phyloP scores from a whole-genome alignment of 305 asterid genomes.

The Euphrasia arctica region DNA sequence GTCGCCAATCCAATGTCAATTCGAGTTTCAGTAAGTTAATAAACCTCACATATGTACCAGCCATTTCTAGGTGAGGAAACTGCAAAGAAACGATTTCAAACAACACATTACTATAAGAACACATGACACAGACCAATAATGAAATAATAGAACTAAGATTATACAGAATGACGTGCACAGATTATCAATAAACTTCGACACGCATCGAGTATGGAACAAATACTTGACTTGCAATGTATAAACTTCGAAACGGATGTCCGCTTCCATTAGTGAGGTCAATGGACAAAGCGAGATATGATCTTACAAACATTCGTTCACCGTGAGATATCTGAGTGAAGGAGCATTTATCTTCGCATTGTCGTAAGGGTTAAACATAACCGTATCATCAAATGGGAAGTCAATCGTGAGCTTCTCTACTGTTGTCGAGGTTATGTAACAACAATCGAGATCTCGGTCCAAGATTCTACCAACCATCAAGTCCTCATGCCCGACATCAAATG shows the following conservation, averaged over 20 bases:
- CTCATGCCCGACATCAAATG: background rate
- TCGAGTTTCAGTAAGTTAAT: slow-evolving; percentile 3
- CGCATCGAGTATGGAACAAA: background rate
- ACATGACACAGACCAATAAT: background rate
- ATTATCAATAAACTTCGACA: slow-evolving; percentile 10
- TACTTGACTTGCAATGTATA: background rate
- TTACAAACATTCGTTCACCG: background rate
- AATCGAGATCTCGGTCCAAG: background rate
- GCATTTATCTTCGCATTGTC: slow-evolving; percentile 10
- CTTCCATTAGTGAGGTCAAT: slow-evolving; percentile 12
- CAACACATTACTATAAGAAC: background rate
- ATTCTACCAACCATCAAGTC: background rate
- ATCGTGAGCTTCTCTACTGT: background rate
- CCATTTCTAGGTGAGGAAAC: background rate
- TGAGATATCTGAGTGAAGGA: slow-evolving; percentile 14
- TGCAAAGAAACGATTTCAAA: background rate
- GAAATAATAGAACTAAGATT: background rate
- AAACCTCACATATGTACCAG: background rate
- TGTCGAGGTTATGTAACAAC: background rate
- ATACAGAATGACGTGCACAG: background rate
- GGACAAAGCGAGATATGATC: background rate
- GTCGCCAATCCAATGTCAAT: slow-evolving; percentile 22
- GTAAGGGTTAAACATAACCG: background rate
- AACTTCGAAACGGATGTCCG: background rate
- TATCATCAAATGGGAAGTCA: background rate